Evolutionary conservation across 2,329 filamentous ascomycete genomes (phyloP), one percentile per base, ranked within the genome.

Genomic region (Colletotrichum liriopes): DNA sequence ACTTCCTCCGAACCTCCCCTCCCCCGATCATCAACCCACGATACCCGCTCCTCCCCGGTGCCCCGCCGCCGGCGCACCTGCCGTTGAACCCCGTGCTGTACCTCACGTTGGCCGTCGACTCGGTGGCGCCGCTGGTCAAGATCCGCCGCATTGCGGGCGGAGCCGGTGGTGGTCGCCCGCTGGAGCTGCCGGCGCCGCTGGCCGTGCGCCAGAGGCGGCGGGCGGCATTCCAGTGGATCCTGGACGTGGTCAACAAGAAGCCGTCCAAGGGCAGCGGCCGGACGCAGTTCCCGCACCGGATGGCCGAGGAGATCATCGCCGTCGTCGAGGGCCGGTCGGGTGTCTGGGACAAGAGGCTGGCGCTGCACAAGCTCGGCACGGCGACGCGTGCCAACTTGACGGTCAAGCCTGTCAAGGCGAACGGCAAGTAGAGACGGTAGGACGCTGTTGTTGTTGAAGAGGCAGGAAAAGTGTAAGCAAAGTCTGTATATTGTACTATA

Each of bases 31-130:
- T 93, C 79, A 94, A 92, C 81, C 90, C 93, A 29, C 84, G 87
- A 72, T 91, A 90, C 65, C 92, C 93, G 20, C 89, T 96, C 39
- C 85, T 96, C 43, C 93, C 94, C 2, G 93, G 93, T 68, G 87
- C 92, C 1, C 94, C 95, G 1, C 93, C 95, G 1, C 87, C 93
- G 32, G 86, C 89, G 5, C 92, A 96, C 77, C 92, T 99, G 12
- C 95, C 96, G 3, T 90, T 98, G 41, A 94, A 98, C 82, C 96
- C 96, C 1, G 88, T 97, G 66, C 89, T 94, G 66, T 99, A 98
- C 85, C 91, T 99, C 59, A 94, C 93, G 16, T 88, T 97, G 41
- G 95, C 95, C 41, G 92, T 99, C 78, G 96, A 99, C 86, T 97
- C 94, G 12, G 93, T 99, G 32, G 94, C 95, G 1, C 96, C 96